Base-by-base conservation (phyloP, 805 yeast species). In the Sugiyamaella smithiae region DNA sequence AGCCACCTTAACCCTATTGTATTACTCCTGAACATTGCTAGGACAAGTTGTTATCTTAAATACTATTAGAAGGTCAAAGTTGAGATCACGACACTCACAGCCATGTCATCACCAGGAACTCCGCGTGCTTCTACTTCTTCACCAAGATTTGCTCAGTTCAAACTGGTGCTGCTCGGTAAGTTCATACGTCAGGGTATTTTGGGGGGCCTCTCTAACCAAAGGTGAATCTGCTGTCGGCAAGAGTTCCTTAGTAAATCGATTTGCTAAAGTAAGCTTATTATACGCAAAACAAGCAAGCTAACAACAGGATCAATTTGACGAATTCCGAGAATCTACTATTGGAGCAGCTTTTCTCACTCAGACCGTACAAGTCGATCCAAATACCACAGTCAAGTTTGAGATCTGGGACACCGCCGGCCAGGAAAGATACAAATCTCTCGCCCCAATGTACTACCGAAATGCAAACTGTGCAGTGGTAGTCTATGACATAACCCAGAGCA, bases 331-430 rank as follows among this genome's bases (percentile, higher is more conserved):
- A 57, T 86, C 95, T 37, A 93, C 99, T 1, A 93, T 93, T 48
- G 99, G 99, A n/a, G 99, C 99, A 3, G 99, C 98, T 0, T 93
- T 91, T 67, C 76, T 93, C 33, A 88, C 97, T 14, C 95, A 89
- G 64, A 81, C 85, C 8, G 72, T 85, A 9, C 71, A 72, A 8
- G 55, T 80, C 5, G 77, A 72, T 46, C 57, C 65, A 12, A 63
- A 70, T 53, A 67, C 76, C 31, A 69, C 68, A 32, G 75, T 66
- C 50, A 70, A 63, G 64, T 82, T 67, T 45, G 80, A 75, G 54
- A 75, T 75, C 29, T 75, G 80, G 76, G 99, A 91, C 64, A 91
- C 99, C 11, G 99, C 99, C 0, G 99, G 99, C 22, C 99, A 85
- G 64, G 95, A 85, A 63, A 72, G 95, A 43, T 86, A 86, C 70